phyloP scores from a whole-genome alignment of 2,329 filamentous ascomycete species.

The Setomelanomma holmii region DNA sequence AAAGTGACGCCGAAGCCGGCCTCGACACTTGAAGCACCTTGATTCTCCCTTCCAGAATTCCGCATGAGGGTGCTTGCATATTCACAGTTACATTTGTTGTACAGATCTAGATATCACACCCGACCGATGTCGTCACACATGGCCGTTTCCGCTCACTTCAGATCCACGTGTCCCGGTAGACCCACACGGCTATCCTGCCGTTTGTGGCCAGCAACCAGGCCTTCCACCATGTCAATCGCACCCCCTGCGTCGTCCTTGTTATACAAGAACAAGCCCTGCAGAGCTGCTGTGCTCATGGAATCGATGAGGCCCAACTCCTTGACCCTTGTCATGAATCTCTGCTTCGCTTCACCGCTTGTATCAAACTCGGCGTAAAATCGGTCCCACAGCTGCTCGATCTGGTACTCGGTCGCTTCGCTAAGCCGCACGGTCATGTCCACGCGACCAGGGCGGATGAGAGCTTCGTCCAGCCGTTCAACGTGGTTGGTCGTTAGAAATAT shows the following conservation, averaged over 20 bases:
- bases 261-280: conserved; percentile 93
- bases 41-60: no score
- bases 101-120: conserved; percentile 7
- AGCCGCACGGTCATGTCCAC: conserved; percentile 94
- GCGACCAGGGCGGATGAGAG: conserved; percentile 86
- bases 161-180: conserved; percentile 40
- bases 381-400: conserved; percentile 89
- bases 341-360: conserved; percentile 64
- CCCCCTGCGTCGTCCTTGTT: conserved; percentile 92
- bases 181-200: conserved; percentile 36
- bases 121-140: conserved; percentile 7
- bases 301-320: conserved; percentile 74
- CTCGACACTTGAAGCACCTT: no score
- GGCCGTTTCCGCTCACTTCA: conserved; percentile 18
- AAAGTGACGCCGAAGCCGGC: neutral
- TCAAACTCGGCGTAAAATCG: conserved; percentile 92
- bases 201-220: conserved; percentile 52
- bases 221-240: conserved; percentile 80
- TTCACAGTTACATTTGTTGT: conserved; percentile 8
- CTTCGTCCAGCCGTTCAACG: conserved; percentile 85
- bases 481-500: conserved; percentile 96
- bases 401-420: conserved; percentile 84
- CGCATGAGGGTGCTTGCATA: no score
- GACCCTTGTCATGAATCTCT: conserved; percentile 74
- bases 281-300: conserved; percentile 81